Evolutionary conservation across 2,329 filamentous ascomycete genomes (phyloP), one percentile per base, ranked within the genome.

Genomic region (Hymenoscyphus repandus): DNA sequence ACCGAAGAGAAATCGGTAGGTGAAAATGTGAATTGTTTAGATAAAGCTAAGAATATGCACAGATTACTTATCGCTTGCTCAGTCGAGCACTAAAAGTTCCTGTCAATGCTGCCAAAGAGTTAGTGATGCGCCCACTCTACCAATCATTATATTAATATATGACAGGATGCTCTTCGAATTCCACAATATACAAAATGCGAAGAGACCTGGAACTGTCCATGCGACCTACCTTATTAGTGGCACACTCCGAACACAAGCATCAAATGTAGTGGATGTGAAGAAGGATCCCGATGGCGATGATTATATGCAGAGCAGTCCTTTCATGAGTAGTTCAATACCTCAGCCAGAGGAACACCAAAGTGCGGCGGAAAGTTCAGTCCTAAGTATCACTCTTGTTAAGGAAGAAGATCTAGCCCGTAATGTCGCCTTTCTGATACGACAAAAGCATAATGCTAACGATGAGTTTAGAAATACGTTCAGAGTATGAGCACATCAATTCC

Each of bases 141-240:
- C 12, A 1, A 6, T 36, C 22, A 37, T 33, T 27, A 31, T 40
- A 15, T 34, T 62, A 37, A 54, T 48, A 27, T 20, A 52, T 57
- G n/a, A 15, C 47, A 95, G 86, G 68, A 95, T 93, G 80, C 81
- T 91, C 13, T 95, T 82, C 69, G 88, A 95, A 31, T 97, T 95
- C 60, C 82, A 96, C 67, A 76, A 78, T 55, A 80, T 76, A 50
- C 87, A 95, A 66, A 95, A 90, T 68, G 76, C 74, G 49, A 88
- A 86, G 68, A 86, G 83, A 54, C 77, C 86, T 0, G 79, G 82
- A 18, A 85, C 82, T 22, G 75, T 96, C n/a, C 82, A 95, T 70
- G 93, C 92, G 40, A 96, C 90, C n/a, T 99, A 96, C 69, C 74
- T 96, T 44, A 66, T 99, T 41, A 86, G 84, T 45, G 93, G 92